Percentiles rank a stretch among this genome's conserved stretches.
These are phyloP conservation scores for Allium fistulosum DNA, from an alignment of 106 monocot species.

Conservation along the genomic window DNA sequence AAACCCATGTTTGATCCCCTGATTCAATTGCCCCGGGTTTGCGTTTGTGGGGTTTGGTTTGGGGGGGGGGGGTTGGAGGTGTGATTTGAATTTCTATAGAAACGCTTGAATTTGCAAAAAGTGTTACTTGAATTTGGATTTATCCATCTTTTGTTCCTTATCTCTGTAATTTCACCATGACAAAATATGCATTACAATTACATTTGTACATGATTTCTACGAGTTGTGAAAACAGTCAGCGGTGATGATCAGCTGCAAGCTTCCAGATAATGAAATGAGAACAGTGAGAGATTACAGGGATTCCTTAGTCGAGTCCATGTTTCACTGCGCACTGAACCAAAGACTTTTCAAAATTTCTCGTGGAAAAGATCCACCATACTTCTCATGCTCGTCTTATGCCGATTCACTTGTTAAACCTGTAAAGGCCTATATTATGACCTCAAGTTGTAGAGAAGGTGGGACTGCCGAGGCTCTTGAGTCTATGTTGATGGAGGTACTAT, in stretches of 20 bases:
- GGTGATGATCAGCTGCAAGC: constrained; percentile 97
- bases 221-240: constrained; percentile 64
- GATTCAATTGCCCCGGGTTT: too few relatives aligned
- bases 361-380: constrained; percentile 88
- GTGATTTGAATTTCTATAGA: too few relatives aligned
- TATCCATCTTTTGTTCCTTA: too few relatives aligned
- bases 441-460: constrained; percentile 82
- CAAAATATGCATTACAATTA: neutral
- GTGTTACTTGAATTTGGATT: too few relatives aligned
- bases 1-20: too few relatives aligned
- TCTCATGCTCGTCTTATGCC: constrained; percentile 84
- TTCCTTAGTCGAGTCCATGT: constrained; percentile 92
- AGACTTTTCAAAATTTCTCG: constrained; percentile 96
- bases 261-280: constrained; percentile 64
- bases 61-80: too few relatives aligned
- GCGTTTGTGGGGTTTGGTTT: too few relatives aligned
- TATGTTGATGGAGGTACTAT: constrained; percentile 86
- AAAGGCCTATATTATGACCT: constrained; percentile 97
- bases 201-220: constrained; percentile 6
- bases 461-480: constrained; percentile 84
- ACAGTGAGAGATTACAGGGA: constrained; percentile 87
- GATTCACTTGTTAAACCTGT: constrained; percentile 76
- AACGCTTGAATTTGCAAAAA: too few relatives aligned
- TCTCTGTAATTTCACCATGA: too few relatives aligned
- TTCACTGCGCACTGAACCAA: constrained; percentile 95